These are phyloP conservation scores for Colletotrichum lindemuthianum DNA, from an alignment of 2,329 filamentous ascomycete genomes.

Conservation along the genomic window DNA sequence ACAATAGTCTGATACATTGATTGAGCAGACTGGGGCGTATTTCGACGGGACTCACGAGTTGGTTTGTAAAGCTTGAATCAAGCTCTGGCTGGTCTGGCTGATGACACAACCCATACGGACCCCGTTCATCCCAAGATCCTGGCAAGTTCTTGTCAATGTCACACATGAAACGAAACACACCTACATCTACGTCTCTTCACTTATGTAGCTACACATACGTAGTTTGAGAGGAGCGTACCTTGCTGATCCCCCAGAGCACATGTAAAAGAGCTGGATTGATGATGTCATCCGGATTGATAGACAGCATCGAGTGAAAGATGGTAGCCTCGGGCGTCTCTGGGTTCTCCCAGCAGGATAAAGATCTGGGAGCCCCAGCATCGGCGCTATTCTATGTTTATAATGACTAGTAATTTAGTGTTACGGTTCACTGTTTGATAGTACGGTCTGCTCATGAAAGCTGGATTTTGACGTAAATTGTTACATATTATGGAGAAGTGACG, in stretches of 20 bases:
- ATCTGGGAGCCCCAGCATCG: too few relatives aligned
- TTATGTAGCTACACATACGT: too few relatives aligned
- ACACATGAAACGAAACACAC: neutral
- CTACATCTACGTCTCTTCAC: too few relatives aligned
- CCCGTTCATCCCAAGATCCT: constrained; percentile 67
- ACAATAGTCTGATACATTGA: neutral
- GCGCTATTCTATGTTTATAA: too few relatives aligned
- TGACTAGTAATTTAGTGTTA: too few relatives aligned
- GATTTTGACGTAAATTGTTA: too few relatives aligned
- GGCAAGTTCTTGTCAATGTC: neutral
- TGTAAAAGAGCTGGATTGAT: constrained; percentile 63
- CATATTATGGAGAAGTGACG: too few relatives aligned
- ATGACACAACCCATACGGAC: constrained; percentile 62
- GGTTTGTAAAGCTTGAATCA: constrained; percentile 50
- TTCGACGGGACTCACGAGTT: constrained; percentile 37
- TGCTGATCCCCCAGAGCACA: constrained; percentile 57
- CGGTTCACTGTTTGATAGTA: too few relatives aligned
- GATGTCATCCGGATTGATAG: constrained; percentile 52
- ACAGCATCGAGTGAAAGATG: constrained; percentile 57
- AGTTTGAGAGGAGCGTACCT: constrained; percentile 37
- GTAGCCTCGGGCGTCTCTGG: constrained; percentile 40
- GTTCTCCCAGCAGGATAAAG: constrained; percentile 59
- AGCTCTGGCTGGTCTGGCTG: constrained; percentile 53
- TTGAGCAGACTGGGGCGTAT: neutral
- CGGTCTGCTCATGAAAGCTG: too few relatives aligned